Evolutionary conservation across 2,329 filamentous ascomycete species (phyloP).

Genomic region (Penicillium sp.): DNA sequence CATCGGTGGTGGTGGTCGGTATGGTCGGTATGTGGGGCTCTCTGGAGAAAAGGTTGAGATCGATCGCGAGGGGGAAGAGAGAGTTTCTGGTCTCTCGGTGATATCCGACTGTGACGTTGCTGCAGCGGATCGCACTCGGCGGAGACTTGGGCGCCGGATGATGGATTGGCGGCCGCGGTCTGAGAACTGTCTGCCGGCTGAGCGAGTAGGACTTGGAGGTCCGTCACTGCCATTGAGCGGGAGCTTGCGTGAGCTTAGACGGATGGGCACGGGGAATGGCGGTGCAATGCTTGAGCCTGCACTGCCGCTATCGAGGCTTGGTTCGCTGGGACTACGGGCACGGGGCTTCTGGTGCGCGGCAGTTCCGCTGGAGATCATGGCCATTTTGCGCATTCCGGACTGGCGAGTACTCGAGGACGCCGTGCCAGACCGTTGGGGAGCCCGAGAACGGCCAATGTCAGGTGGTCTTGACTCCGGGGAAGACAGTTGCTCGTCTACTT

Average conservation of each 20-base stretch:
- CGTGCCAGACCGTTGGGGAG: conserved; percentile 38
- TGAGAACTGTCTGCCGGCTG: conserved; percentile 55
- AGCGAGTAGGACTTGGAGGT: conserved; percentile 70
- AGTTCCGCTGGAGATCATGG: conserved; percentile 77
- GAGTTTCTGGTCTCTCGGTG: conserved; percentile 46
- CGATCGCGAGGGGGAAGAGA: conserved; percentile 58
- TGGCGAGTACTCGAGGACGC: conserved; percentile 46
- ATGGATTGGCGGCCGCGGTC: conserved; percentile 57
- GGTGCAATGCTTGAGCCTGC: conserved; percentile 52
- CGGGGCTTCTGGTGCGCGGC: conserved; percentile 66
- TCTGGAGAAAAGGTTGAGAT: conserved; percentile 66
- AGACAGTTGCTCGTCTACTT: conserved; percentile 41
- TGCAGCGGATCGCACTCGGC: conserved; percentile 82
- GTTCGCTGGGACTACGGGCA: conserved; percentile 51
- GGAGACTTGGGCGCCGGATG: conserved; percentile 61
- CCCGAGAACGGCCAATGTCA: conserved; percentile 22
- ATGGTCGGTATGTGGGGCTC: conserved; percentile 55
- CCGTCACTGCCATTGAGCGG: conserved; percentile 71
- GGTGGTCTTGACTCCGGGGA: conserved; percentile 31
- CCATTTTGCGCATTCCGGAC: conserved; percentile 71
- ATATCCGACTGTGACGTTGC: conserved; percentile 61
- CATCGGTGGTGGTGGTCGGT: conserved; percentile 57
- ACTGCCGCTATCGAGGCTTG: conserved; percentile 44
- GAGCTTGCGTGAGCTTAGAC: conserved; percentile 80
- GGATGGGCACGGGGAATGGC: conserved; percentile 87